Evolutionary conservation across 345 rosid genomes (phyloP).

Genomic region (Gossypium thurberi): DNA sequence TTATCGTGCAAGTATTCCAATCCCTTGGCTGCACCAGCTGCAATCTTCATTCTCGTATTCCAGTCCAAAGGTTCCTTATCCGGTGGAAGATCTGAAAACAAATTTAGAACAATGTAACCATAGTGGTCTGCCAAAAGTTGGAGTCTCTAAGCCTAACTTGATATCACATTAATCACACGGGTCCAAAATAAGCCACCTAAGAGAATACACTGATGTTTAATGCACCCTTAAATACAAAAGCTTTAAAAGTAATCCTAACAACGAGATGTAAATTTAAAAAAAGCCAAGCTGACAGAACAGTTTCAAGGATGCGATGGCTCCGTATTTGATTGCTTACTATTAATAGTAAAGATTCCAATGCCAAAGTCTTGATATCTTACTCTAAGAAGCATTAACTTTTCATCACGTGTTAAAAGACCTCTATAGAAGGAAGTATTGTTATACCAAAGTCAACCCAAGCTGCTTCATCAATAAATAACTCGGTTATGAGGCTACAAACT

Average conservation of each 20-base stretch:
- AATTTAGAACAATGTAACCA: neutral
- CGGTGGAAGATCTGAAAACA: slow-evolving; percentile 49
- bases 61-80: slow-evolving; percentile 85
- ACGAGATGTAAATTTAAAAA: neutral
- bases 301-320: neutral
- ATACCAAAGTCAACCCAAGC: neutral
- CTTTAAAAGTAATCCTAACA: too few relatives aligned
- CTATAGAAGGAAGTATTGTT: neutral
- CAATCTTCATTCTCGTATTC: slow-evolving; percentile 96
- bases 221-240: neutral
- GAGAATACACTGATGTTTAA: neutral
- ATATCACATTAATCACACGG: too few relatives aligned
- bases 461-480: slow-evolving; percentile 2
- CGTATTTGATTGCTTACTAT: too few relatives aligned
- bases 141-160: too few relatives aligned
- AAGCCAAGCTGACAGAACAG: neutral
- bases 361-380: neutral
- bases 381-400: neutral
- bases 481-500: neutral
- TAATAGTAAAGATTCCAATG: neutral
- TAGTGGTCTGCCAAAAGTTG: neutral
- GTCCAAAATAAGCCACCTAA: neutral
- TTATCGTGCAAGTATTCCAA: slow-evolving; percentile 90
- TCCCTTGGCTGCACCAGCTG: slow-evolving; percentile 98
- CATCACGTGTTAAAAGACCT: neutral